Percentiles rank a stretch among this genome's conserved stretches.
Conservation (phyloP, 2,329 filamentous ascomycete species). For the Penicillium expansum region DNA sequence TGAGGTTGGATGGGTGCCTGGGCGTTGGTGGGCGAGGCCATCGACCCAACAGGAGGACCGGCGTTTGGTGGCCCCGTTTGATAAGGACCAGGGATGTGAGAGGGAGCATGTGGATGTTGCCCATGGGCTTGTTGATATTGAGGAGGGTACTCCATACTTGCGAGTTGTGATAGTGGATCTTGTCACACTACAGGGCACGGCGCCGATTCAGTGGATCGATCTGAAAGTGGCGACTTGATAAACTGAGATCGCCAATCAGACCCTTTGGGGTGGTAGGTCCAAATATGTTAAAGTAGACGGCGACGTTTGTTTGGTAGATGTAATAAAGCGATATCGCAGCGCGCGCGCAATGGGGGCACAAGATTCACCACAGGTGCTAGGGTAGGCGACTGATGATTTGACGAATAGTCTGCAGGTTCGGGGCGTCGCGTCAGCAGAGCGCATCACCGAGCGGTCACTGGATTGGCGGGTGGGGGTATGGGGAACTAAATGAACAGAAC, state of each 20-base stretch:
- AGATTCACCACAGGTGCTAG: conserved; percentile 26
- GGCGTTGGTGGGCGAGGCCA: conserved; percentile 71
- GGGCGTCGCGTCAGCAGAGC: conserved; percentile 44
- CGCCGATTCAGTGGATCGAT: conserved; percentile 17
- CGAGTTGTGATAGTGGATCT: conserved; percentile 24
- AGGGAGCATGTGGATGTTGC: conserved; percentile 61
- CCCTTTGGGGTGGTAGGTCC: conserved; percentile 8
- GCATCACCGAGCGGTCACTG: conserved; percentile 45
- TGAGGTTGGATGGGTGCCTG: conserved; percentile 63
- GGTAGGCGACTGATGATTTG: conserved; percentile 42
- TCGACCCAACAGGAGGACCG: conserved; percentile 48
- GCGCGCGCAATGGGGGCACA: conserved; percentile 27
- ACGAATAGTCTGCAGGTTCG: conserved; percentile 41
- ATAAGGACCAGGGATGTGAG: conserved; percentile 61
- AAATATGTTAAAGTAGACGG: conserved; percentile 24
- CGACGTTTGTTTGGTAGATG: conserved; percentile 25
- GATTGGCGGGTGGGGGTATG: conserved; percentile 31
- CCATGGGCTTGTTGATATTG: conserved; percentile 64
- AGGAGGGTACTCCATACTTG: conserved; percentile 72
- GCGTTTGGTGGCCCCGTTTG: conserved; percentile 57
- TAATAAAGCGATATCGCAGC: conserved; percentile 23
- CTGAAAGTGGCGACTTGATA: conserved; percentile 7
- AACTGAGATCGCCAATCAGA: conserved; percentile 21
- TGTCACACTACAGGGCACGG: conserved; percentile 25
- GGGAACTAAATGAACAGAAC: conserved; percentile 16